Base-by-base conservation (phyloP, 257 asterid genomes). In the Nicotiana noctiflora region DNA sequence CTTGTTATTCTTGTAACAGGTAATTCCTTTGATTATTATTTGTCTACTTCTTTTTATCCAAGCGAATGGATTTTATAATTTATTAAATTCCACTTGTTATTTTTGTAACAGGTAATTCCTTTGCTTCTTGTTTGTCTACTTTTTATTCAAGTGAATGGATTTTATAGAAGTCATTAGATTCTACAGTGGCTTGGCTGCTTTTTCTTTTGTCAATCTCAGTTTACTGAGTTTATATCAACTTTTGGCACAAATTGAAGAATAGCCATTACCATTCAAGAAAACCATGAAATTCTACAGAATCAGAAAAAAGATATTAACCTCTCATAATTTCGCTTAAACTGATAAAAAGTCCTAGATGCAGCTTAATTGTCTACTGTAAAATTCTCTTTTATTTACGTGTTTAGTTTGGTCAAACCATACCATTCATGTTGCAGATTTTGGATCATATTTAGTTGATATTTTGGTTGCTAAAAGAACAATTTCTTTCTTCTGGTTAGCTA, bases 1-100 rank as follows among this genome's bases (percentile, higher is more conserved):
- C 96, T 95, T 82, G 98, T 95, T 85, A 93, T 95, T 83, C 77
- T 89, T 81, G 97, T 95, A 53, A 95, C 99, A 59, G 99, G 99
- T 93, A 67, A 75, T 40, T 29, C 67, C 19, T 37, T 75, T 82
- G 31, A 52, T 75, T 72, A 37, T 49, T 72, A 32, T 72, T 72
- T 49, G 61, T 49, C 9, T 23, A 21, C 78, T 72, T 11, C 56
- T 37, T 72, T 46, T 46, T 13, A 46, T 46, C 60, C 78, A 46
- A 46, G 60, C 23, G 60, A 72, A 72, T 23, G 60, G 60, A 72
- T 72, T 70, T 70, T 70, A 19, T 21, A 70, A 44, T 19, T 44
- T 32, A 70, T 70, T 21, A 44, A 44, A 70, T 68, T 40, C 76
- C 44, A 68, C 76, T 93, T 80, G 97, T 92, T 84, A 93, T 92